Base-by-base conservation (phyloP, 306 rosid species). In the Cucurbita moschata region DNA sequence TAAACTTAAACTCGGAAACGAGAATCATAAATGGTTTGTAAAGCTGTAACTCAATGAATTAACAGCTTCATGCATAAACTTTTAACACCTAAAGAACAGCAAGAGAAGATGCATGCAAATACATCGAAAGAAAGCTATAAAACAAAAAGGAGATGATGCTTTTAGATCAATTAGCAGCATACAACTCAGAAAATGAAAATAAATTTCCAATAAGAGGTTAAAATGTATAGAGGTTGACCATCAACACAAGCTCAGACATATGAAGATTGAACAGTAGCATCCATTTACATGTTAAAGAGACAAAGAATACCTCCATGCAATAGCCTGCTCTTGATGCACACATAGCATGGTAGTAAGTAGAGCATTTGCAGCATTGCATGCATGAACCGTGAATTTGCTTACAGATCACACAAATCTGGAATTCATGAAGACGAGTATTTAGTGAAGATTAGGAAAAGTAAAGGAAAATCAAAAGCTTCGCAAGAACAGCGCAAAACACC, bases 271-370 rank as follows among this genome's bases (percentile, higher is more conserved):
- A 67, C 10, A 39, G 55, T 11, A 66, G 6, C 6, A 11, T 68
- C 49, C 18, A 23, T 23, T 68, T 68, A 68, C 55, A 26, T 23
- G 42, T 23, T 68, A 13, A 47, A 46, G 43, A 68, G 59, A 42
- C 55, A 76, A 55, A 5, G 55, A 78, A 6, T 77, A 91, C 99
- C 96, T 95, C 99, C 99, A 95, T 95, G 39, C 96, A 92, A 80
- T 91, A 95, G 76, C 99, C 99, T 35, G 99, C 97, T 74, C 99
- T 87, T 78, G 99, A 95, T 67, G 99, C 99, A 83, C 99, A 95
- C 97, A 91, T 95, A 75, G 99, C 97, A 83, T 95, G 99, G 83
- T 88, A 95, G 90, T 95, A 95, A 82, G 99, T 95, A 49, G 99
- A 95, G 63, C 99, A 95, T 78, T 86, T 95, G 96, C 97, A 88